phyloP scores from a whole-genome alignment of 768 basidiomycete genomes.

The Rhodotorula graminis region DNA sequence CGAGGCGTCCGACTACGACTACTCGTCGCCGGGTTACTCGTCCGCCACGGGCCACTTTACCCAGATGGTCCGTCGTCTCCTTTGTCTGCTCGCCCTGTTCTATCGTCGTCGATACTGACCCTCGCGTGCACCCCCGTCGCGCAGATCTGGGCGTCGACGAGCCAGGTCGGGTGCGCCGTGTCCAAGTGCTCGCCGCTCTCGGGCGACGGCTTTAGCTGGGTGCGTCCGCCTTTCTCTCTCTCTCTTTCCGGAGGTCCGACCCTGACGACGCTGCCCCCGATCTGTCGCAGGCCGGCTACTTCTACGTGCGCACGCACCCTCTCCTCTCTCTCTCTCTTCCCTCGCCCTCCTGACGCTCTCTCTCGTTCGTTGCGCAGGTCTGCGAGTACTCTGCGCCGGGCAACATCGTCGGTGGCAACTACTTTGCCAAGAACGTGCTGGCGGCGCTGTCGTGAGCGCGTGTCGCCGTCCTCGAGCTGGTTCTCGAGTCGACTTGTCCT shows the following conservation, averaged over 20 bases:
- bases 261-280: too few relatives aligned
- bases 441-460: not conserved
- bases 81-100: too few relatives aligned
- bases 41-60: constrained; percentile 31
- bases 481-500: not conserved
- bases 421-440: constrained; percentile 1
- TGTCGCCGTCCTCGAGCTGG: not conserved
- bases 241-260: too few relatives aligned
- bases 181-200: constrained; percentile 28
- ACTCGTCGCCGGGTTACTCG: constrained; percentile 35
- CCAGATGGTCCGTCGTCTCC: not conserved
- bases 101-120: not conserved
- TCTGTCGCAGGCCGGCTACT: not conserved
- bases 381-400: not conserved
- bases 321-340: too few relatives aligned
- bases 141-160: constrained; percentile 44
- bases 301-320: not conserved
- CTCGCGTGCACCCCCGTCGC: not conserved
- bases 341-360: not conserved
- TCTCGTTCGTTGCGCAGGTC: not conserved
- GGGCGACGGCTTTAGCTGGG: constrained; percentile 2
- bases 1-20: constrained; percentile 42
- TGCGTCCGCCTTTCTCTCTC: not conserved
- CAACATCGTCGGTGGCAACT: constrained; percentile 1
- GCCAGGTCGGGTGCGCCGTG: constrained; percentile 43